Percentiles rank a stretch among this genome's conserved stretches.
These are phyloP conservation scores for Haplosporangium sp. DNA, from an alignment of 371 early-diverging fungal genomes.

Conservation along the genomic window DNA sequence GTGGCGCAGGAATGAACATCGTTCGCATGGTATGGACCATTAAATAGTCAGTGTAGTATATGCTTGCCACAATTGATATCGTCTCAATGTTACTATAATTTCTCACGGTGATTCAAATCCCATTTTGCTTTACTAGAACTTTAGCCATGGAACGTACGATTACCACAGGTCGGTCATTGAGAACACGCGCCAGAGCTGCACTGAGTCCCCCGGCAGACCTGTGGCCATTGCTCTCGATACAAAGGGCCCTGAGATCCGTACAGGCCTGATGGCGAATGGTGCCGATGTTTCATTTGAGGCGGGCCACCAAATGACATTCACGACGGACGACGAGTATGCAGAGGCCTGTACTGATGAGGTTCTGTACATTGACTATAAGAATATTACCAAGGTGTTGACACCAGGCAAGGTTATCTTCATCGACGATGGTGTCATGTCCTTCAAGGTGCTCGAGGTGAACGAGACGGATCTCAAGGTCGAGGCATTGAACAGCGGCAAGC, in stretches of 20 bases:
- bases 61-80: neutral
- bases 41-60: neutral
- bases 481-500: conserved; percentile 76
- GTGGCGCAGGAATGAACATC: conserved; percentile 94
- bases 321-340: conserved; percentile 75
- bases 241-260: conserved; percentile 90
- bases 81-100: neutral
- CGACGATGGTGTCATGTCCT: conserved; percentile 85
- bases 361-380: conserved; percentile 88
- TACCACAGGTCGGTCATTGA: conserved; percentile 89
- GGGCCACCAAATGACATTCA: conserved; percentile 82
- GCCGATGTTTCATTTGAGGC: conserved; percentile 68
- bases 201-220: conserved; percentile 64
- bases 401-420: conserved; percentile 87
- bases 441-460: conserved; percentile 74
- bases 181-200: conserved; percentile 74
- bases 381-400: conserved; percentile 79
- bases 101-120: neutral
- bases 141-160: conserved; percentile 93
- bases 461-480: conserved; percentile 72
- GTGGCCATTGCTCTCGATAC: conserved; percentile 90
- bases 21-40: conserved; percentile 74
- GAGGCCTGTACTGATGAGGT: conserved; percentile 73
- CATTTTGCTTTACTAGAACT: conserved; percentile 65
- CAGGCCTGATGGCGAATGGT: conserved; percentile 77